phyloP scores from a whole-genome alignment of 2,329 filamentous ascomycete genomes.

The Talaromyces verruculosus region DNA sequence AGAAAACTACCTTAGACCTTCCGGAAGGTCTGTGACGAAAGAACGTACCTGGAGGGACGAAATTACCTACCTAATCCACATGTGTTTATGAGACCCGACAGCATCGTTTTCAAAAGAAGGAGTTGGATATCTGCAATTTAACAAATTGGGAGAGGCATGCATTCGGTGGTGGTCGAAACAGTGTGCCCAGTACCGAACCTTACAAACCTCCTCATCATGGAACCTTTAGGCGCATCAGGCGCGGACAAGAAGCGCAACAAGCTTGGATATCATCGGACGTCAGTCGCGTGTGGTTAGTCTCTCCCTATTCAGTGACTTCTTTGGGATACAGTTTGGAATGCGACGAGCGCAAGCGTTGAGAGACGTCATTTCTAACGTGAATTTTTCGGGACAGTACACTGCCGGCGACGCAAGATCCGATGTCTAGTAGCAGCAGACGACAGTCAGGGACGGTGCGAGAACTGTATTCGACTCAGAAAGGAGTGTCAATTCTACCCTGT shows the following conservation, averaged over 20 bases:
- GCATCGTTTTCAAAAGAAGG: not conserved
- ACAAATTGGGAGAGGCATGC: constrained; percentile 37
- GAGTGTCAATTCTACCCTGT: constrained; percentile 92
- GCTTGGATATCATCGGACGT: constrained; percentile 91
- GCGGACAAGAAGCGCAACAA: constrained; percentile 80
- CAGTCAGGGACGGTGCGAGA: constrained; percentile 74
- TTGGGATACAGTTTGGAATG: not conserved
- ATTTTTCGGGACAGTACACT: constrained; percentile 65
- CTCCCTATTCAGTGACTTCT: constrained; percentile 8
- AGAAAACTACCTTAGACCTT: not conserved
- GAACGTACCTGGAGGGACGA: not conserved
- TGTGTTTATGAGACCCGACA: not conserved
- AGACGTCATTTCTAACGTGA: not conserved
- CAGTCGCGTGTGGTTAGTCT: constrained; percentile 88
- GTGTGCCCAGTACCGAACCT: constrained; percentile 36
- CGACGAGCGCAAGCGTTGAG: not conserved
- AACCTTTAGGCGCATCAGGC: constrained; percentile 32
- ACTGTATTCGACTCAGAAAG: constrained; percentile 92
- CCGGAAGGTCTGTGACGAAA: constrained; percentile 11
- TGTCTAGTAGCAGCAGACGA: constrained; percentile 77
- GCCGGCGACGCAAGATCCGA: constrained; percentile 87
- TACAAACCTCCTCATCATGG: constrained; percentile 31
- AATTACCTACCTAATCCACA: constrained; percentile 2
- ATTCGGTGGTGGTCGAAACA: constrained; percentile 36
- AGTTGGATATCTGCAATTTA: constrained; percentile 10